Conservation (phyloP, 176 grass and related monocot genomes). For the Juncus inflexus region DNA sequence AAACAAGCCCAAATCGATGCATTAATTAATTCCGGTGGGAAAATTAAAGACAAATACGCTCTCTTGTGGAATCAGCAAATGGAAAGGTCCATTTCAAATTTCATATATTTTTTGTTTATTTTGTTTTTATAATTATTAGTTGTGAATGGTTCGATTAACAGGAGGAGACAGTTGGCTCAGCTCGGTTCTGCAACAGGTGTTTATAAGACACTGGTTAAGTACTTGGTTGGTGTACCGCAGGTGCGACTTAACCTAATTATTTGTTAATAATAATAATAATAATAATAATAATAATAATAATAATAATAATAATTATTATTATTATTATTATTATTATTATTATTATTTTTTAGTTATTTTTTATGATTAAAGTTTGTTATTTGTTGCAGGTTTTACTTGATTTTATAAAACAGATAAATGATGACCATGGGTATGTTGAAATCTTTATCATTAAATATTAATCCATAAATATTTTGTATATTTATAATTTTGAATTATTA, state of each 20-base stretch:
- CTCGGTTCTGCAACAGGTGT: constrained; percentile 95
- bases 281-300: no score
- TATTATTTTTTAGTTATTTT: constrained; percentile 12
- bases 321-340: no score
- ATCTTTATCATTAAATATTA: not conserved
- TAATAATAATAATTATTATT: no score
- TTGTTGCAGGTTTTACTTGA: constrained; percentile 84
- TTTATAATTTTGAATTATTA: constrained; percentile 3
- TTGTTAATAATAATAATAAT: no score
- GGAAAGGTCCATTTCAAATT: constrained; percentile 53
- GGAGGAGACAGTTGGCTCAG: constrained; percentile 82
- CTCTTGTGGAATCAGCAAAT: constrained; percentile 98
- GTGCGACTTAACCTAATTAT: constrained; percentile 32
- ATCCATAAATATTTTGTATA: not conserved
- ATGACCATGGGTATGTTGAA: constrained; percentile 74
- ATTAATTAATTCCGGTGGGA: constrained; percentile 75
- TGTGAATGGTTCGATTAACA: constrained; percentile 31
- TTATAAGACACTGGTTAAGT: constrained; percentile 98
- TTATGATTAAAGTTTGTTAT: constrained; percentile 19
- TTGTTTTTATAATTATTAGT: not conserved
- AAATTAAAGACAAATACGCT: constrained; percentile 65
- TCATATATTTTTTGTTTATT: not conserved
- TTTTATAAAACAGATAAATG: constrained; percentile 93
- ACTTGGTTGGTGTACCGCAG: constrained; percentile 97
- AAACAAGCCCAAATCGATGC: constrained; percentile 79